Evolutionary conservation across 2,329 filamentous ascomycete species (phyloP).

Genomic region (Ilyonectria robusta): DNA sequence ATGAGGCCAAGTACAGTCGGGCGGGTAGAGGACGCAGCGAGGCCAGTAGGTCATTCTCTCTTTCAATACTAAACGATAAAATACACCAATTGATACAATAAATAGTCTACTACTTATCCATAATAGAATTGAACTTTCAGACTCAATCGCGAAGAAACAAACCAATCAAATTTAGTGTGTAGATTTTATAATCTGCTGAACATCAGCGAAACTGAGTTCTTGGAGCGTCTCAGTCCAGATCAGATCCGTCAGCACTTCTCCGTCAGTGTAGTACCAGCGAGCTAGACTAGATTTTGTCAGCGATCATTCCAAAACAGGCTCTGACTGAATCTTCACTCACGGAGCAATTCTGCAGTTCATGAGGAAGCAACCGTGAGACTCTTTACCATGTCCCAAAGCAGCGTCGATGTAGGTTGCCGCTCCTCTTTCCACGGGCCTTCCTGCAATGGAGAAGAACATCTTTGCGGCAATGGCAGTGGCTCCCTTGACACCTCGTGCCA

Average conservation of each 20-base stretch:
- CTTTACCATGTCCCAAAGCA: conserved; percentile 59
- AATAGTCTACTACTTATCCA: too few species aligned
- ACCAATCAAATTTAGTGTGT: too few species aligned
- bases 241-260: conserved; percentile 27
- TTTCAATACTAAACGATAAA: too few species aligned
- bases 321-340: conserved; percentile 15
- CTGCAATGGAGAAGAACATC: conserved; percentile 40
- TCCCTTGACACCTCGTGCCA: conserved; percentile 36
- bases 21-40: too few species aligned
- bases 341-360: conserved; percentile 59
- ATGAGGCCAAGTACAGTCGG: too few species aligned
- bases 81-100: too few species aligned
- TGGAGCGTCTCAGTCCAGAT: conserved; percentile 40
- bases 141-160: too few species aligned
- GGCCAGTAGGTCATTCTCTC: too few species aligned
- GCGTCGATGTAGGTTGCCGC: conserved; percentile 65
- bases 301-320: fast-evolving
- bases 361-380: conserved; percentile 66
- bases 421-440: conserved; percentile 54
- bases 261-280: conserved; percentile 35
- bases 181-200: conserved; percentile 41
- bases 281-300: conserved; percentile 28
- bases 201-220: conserved; percentile 23
- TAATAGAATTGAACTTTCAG: too few species aligned
- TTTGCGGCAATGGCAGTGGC: conserved; percentile 13